Base-by-base conservation (phyloP, 2,329 filamentous ascomycete genomes). In the Arthrobotrys sinensis region DNA sequence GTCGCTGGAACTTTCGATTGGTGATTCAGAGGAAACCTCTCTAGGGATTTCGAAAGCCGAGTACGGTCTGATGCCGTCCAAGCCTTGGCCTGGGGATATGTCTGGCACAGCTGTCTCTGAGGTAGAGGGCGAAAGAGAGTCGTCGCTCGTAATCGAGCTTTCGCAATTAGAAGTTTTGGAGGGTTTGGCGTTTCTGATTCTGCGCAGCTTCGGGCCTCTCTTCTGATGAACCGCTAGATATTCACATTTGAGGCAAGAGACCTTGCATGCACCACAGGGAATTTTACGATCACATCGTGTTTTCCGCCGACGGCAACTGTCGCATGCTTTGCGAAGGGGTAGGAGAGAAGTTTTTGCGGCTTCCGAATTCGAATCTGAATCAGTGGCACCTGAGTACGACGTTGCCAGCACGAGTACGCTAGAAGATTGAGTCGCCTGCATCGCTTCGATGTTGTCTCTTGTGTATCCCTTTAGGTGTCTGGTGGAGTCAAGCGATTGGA, bases 281-380 rank as follows among this genome's bases (percentile, higher is more conserved):
- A 11, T 24, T 12, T 43, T 40, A 10, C 55, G 55, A 43, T 62
- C 55, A 6, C 55, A 62, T 62, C 38, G 34, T 14, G 55, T 62
- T 62, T 62, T 62, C n/a, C 55, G 55, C 11, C 55, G 55, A n/a
- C 55, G 55, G 21, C 55, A 62, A 10, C 38, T 24, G n/a, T 62
- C 55, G 55, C 55, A 62, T 28, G 55, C 55, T 16, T 43, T 62
- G 34, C 55, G 38, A 16, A 62, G 55, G 11, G 36, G 55, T 28
- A 11, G 10, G 21, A 62, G 55, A 40, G 55, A 43, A 3, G n/a
- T 14, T 4, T 62, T 62, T 62, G 34, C 40, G 2, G 34, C 2
- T 40, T 50, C 19, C 11, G 46, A 28, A 28, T 6, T 11, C 1
- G 45, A 10, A 24, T 50, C 14, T 3, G 46, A 28, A 28, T 28